Evolutionary conservation across 2,329 filamentous ascomycete species (phyloP), one percentile per base, ranked within the genome.

Genomic region (Aspergillus oerlinghausenensis): DNA sequence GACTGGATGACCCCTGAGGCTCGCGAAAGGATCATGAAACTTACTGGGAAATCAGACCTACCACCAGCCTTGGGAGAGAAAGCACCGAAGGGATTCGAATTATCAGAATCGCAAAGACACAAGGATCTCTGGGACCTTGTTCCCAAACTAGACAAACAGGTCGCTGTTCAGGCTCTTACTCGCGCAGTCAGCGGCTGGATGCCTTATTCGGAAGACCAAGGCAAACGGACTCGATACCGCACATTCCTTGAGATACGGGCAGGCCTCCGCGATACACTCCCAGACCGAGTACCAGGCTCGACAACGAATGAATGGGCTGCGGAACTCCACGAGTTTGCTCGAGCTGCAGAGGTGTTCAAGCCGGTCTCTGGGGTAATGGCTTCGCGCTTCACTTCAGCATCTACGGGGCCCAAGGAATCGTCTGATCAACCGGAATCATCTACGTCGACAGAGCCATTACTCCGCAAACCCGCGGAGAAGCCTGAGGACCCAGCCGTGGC

Each of bases 311-410:
- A 94, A 52, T 97, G 90, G 86, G 73, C 87, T 35, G 85, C 85
- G 55, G 94, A 99, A 72, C 78, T 96, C 54, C 79, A 81, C 49
- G 86, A 99, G 67, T 97, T 96, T 67, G 79, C 83, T 11, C 84
- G 86, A 55, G 87, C 87, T 4, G 88, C 88, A 0, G 79, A 85
- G 63, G 86, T 97, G 21, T 99, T 97, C 78, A 93, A 90, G 70
- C 94, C 94, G 0, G 90, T 96, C 77, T 90, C 89, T 2, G 92
- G 92, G 0, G 81, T 90, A 60, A 97, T 99, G 91, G 94, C 93
- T 17, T 91, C 89, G 21, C 87, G 93, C 0, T 99, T 99, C 71
- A 97, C 92, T 0, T 88, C 89, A 54, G 69, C 76, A 3, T 73
- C 73, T 4, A 70, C 68, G 0, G 66, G 74, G 2, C 70, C 75